Conservation (phyloP, 2,329 filamentous ascomycete genomes). For the Calonectria fujianensis region DNA sequence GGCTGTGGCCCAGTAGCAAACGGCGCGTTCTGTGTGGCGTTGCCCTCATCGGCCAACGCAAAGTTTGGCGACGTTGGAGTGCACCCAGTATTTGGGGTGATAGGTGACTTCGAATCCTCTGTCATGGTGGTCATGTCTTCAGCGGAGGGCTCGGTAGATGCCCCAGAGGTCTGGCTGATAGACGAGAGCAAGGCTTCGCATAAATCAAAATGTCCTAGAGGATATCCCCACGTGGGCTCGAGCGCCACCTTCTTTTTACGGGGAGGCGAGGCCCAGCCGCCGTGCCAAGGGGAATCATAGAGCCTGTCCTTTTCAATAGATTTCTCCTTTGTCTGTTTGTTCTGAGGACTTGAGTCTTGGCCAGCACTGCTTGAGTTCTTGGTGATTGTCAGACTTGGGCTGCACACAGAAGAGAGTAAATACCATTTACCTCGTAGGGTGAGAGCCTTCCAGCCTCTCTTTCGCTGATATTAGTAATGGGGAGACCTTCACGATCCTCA, state of each 20-base stretch:
- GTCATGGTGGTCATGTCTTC: not conserved
- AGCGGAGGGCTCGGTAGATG: not conserved
- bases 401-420: not conserved
- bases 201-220: not conserved
- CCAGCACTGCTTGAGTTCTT: conserved; percentile 19
- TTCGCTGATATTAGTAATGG: not conserved
- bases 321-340: not conserved
- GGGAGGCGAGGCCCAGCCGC: conserved; percentile 1
- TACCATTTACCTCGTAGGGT: conserved; percentile 49
- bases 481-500: not conserved
- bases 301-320: not conserved
- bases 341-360: conserved; percentile 1
- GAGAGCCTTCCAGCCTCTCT: conserved; percentile 51
- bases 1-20: not conserved
- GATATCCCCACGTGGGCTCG: conserved; percentile 22
- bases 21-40: not conserved
- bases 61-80: not conserved
- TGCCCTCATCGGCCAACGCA: not conserved
- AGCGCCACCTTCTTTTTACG: not conserved
- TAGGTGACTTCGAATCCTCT: not conserved
- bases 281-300: not conserved
- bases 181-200: not conserved
- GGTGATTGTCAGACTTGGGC: not conserved
- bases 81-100: not conserved
- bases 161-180: not conserved